These are phyloP conservation scores for Cucurbita moschata DNA, from an alignment of 306 rosid genomes.

Conservation along the genomic window DNA sequence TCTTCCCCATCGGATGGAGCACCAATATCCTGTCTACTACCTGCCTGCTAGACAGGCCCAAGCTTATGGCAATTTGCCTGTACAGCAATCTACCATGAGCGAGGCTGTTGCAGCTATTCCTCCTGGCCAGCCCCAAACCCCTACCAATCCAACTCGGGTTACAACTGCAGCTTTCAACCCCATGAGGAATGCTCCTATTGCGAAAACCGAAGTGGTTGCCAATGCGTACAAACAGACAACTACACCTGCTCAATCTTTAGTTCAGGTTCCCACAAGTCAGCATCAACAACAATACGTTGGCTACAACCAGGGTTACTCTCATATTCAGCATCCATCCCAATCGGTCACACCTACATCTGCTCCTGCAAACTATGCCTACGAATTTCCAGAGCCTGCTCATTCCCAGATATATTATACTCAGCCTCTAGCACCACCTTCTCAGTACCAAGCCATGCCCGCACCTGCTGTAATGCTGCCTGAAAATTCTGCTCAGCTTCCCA, in stretches of 20 bases:
- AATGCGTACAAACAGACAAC: constrained; percentile 54
- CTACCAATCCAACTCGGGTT: constrained; percentile 40
- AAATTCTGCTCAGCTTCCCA: constrained; percentile 48
- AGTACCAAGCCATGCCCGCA: constrained; percentile 79
- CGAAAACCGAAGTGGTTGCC: constrained; percentile 54
- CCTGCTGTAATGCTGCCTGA: constrained; percentile 40
- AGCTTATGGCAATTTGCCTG: constrained; percentile 41
- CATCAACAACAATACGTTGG: constrained; percentile 65
- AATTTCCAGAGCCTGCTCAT: constrained; percentile 56
- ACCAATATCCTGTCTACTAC: constrained; percentile 66
- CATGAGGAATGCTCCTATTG: constrained; percentile 40
- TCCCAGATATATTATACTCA: constrained; percentile 70
- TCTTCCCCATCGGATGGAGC: constrained; percentile 49
- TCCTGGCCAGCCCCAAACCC: constrained; percentile 45
- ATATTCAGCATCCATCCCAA: constrained; percentile 78
- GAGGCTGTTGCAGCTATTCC: constrained; percentile 35
- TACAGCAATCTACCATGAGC: constrained; percentile 50
- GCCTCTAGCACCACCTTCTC: constrained; percentile 69
- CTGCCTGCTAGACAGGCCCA: constrained; percentile 65
- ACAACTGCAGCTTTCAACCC: constrained; percentile 39
- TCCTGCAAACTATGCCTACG: constrained; percentile 41
- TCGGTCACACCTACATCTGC: constrained; percentile 45
- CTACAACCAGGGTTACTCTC: constrained; percentile 31
- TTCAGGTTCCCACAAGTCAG: constrained; percentile 68
- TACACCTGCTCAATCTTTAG: constrained; percentile 38